These are phyloP conservation scores for Rhizophora apiculata DNA, from an alignment of 345 rosid genomes.

Conservation along the genomic window DNA sequence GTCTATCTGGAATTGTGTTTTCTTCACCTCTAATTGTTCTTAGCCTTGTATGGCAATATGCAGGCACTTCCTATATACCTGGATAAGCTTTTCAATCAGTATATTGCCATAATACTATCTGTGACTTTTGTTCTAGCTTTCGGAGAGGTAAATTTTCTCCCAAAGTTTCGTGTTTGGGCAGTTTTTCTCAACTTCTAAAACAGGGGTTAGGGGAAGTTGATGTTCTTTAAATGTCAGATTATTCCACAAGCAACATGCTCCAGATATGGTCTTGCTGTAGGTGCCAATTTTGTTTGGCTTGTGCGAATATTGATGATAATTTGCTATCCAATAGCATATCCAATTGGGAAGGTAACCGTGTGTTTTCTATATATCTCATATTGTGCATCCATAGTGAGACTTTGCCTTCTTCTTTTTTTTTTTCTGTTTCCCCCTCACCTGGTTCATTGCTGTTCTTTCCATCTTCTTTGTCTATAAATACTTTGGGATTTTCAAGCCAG, in stretches of 20 bases:
- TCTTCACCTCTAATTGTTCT: neutral
- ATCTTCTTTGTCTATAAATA: neutral
- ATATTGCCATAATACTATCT: constrained; percentile 79
- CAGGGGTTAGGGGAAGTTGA: neutral
- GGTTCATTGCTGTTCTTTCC: neutral
- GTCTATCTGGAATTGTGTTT: neutral
- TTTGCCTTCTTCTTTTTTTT: no score
- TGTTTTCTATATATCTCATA: neutral
- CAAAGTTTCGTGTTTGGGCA: constrained; percentile 1
- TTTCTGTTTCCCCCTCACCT: neutral
- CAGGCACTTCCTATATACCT: constrained; percentile 95
- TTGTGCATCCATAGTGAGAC: no score
- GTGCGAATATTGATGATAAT: constrained; percentile 73
- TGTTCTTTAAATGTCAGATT: constrained; percentile 44
- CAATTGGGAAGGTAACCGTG: constrained; percentile 74
- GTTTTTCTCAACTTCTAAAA: neutral
- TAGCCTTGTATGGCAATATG: constrained; percentile 18
- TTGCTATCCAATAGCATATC: constrained; percentile 83
- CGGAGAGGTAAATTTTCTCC: constrained; percentile 65
- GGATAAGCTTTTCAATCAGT: constrained; percentile 90
- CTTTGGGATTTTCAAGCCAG: neutral
- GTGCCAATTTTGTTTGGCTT: constrained; percentile 79
- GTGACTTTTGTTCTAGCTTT: constrained; percentile 87
- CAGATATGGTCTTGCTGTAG: constrained; percentile 88
- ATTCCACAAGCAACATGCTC: constrained; percentile 95